Evolutionary conservation across 768 basidiomycete genomes (phyloP).

Genomic region (Trametes punicea): DNA sequence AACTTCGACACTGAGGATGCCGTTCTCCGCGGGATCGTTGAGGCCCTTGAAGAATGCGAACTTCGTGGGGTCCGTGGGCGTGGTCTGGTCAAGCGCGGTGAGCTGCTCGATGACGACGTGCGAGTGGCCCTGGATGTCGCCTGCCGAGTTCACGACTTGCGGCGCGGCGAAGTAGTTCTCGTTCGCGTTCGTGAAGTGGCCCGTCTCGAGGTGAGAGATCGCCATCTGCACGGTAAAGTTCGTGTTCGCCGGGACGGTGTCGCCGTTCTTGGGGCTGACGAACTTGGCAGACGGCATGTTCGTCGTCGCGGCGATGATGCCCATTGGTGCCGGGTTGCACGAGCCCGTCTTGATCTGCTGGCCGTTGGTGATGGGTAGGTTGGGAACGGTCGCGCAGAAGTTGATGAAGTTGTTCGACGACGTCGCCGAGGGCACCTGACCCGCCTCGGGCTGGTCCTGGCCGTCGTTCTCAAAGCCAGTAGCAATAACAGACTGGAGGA

Average conservation of each 20-base stretch:
- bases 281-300: constrained; percentile 60
- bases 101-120: constrained; percentile 61
- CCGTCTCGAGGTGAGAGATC: constrained; percentile 45
- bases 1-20: constrained; percentile 38
- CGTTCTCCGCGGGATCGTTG: constrained; percentile 43
- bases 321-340: constrained; percentile 48
- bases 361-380: constrained; percentile 59
- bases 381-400: constrained; percentile 49
- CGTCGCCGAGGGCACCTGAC: constrained; percentile 53
- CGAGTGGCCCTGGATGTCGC: constrained; percentile 56
- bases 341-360: constrained; percentile 48
- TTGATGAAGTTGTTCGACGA: constrained; percentile 73
- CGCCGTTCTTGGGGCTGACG: constrained; percentile 44
- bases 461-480: constrained; percentile 53
- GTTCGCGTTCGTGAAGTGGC: constrained; percentile 56
- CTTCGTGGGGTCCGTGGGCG: constrained; percentile 42
- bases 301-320: constrained; percentile 48
- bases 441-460: constrained; percentile 33
- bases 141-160: constrained; percentile 42
- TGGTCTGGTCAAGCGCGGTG: constrained; percentile 44
- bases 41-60: constrained; percentile 62
- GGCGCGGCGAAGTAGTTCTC: constrained; percentile 55
- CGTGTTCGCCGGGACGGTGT: constrained; percentile 39
- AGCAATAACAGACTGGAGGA: constrained; percentile 49
- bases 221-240: constrained; percentile 54